Conservation (phyloP, 2,329 filamentous ascomycete genomes). For the Colletotrichum lentis region DNA sequence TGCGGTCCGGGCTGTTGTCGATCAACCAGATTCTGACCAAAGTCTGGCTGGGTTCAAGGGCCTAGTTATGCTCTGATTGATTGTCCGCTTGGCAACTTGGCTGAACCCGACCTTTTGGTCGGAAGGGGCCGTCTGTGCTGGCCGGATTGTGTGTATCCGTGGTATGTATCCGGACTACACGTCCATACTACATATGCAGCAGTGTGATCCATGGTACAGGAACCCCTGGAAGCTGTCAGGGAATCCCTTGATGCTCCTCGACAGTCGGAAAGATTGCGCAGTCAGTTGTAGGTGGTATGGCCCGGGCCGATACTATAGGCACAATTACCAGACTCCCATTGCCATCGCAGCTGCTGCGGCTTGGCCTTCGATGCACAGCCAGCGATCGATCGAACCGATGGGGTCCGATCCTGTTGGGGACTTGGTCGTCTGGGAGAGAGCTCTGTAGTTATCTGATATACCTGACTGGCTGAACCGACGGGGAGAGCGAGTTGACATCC, state of each 20-base stretch:
- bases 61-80: neutral
- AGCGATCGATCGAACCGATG: neutral
- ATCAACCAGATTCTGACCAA: conserved; percentile 12
- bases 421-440: no score
- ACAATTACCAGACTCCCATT: neutral
- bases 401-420: no score
- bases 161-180: no score
- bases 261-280: conserved; percentile 13
- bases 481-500: neutral
- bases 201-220: no score
- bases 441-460: no score
- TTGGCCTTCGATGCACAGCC: conserved; percentile 11
- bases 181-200: no score
- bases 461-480: no score
- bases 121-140: conserved; percentile 33
- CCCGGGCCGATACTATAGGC: no score
- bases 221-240: neutral
- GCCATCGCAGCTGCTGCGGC: neutral
- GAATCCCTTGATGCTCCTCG: conserved; percentile 3
- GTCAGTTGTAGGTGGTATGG: neutral
- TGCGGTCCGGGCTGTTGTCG: neutral
- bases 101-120: conserved; percentile 28
- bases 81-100: neutral
- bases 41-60: neutral
- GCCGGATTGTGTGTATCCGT: no score